Base-by-base conservation (phyloP, 2,329 filamentous ascomycete species). In the Arthroderma sp. region DNA sequence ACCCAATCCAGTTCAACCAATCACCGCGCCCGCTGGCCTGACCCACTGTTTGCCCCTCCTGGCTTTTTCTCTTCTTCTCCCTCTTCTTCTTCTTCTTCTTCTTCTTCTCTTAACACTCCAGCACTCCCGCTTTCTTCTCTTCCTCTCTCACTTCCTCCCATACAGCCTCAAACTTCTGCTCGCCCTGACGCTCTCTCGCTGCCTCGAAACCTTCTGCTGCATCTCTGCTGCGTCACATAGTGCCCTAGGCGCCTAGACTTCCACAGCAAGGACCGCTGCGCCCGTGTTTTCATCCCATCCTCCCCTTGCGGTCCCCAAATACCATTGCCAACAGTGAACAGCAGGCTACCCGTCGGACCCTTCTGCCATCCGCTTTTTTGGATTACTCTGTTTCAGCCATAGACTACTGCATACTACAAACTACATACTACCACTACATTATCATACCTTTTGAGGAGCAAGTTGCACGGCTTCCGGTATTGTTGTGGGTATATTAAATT, bases 61-160 rank as follows among this genome's bases (percentile, higher is more conserved):
- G 47, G 63, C 61, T 49, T 61, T 59, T 59, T 60, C 49, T 58
- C 31, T 19, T 43, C 25, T 15, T 58, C 39, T 17, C 59, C 15
- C 58, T 60, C 38, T 61, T 58, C 38, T 63, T 61, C 62, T 49
- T 51, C 61, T 56, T 58, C 63, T 63, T 61, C 57, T 59, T 64
- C 63, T 63, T 62, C 60, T 66, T 63, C 63, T 61, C 63, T n/a
- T n/a, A n/a, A n/a, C n/a, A n/a, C n/a, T n/a, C n/a, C n/a, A n/a
- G n/a, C n/a, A n/a, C n/a, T n/a, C n/a, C n/a, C n/a, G n/a, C n/a
- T n/a, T n/a, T n/a, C n/a, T 62, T 63, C 60, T 44, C 39, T 38
- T 63, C 63, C 62, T 65, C 63, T 66, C 66, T 64, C 56, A 59
- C 60, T 64, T 62, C 64, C 66, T 63, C 58, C 60, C 61, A 61